phyloP scores from a whole-genome alignment of 139 green algal species.

The Diplosphaera chodatii region DNA sequence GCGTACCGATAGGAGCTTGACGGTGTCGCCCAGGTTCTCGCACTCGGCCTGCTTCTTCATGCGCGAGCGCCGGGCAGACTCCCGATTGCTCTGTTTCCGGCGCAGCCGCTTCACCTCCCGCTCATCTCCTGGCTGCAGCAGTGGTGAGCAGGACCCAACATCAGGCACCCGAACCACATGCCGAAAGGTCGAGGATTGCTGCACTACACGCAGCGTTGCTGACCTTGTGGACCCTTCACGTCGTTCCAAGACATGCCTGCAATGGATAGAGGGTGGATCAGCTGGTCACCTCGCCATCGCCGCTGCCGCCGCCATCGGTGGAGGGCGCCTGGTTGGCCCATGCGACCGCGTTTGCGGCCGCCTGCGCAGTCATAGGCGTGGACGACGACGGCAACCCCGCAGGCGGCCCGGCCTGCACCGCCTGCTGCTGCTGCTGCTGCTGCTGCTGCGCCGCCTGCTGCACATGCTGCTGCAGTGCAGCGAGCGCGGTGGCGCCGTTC shows the following conservation, averaged over 20 bases:
- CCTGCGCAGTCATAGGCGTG: neutral
- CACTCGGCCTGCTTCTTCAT: conserved; percentile 83
- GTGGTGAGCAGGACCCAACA: no score
- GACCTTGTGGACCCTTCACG: no score
- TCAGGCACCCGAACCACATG: no score
- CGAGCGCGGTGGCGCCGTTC: neutral
- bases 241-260: no score
- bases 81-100: conserved; percentile 87
- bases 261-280: no score
- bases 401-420: no score
- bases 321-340: no score
- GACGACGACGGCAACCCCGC: no score
- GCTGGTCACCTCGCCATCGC: neutral
- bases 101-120: conserved; percentile 71
- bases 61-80: conserved; percentile 72
- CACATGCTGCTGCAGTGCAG: neutral
- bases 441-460: neutral
- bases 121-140: conserved; percentile 47
- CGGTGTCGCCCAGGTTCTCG: conserved; percentile 47
- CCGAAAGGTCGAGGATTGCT: no score
- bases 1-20: conserved; percentile 35
- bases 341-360: no score
- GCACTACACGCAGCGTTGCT: no score
- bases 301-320: neutral
- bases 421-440: neutral